Base-by-base conservation (phyloP, 495 filamentous ascomycete genomes). In the Mytilinidion resinicola region DNA sequence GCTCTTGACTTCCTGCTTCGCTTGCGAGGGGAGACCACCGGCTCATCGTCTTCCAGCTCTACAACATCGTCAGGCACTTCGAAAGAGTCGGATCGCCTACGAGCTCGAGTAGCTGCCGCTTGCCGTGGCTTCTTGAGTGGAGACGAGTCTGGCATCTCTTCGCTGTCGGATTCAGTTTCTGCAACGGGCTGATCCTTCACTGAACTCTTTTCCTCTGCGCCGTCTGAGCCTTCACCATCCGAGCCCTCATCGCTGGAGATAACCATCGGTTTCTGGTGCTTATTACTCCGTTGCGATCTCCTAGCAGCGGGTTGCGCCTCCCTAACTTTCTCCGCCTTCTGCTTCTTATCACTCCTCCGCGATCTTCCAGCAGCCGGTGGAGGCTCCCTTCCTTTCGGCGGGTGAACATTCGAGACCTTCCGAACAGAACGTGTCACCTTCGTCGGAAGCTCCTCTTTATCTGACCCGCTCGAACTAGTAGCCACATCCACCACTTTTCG, bases 51-150 rank as follows among this genome's bases (percentile, higher is more conserved):
- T 15, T 59, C 19, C 3, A 38, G 21, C 42, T 62, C 61, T 12
- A 55, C 51, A 9, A 19, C 56, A 17, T 58, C 43, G 36, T 58
- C 56, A 9, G 11, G 11, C 0, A 64, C 57, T 44, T 59, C 54
- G n/a, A 52, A 66, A 25, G 41, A 67, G 59, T 39, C 57, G 43
- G n/a, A 55, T 64, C 64, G 35, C 55, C 51, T 25, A 59, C 67
- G 53, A 19, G 50, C 15, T 14, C 4, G 15, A 19, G 9, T 12
- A 8, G 4, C 55, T n/a, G 51, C 19, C 9, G 46, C 19, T 49
- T 30, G 30, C 20, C 47, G 33, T 14, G 42, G 15, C 25, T 44
- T 55, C 17, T 55, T 55, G 36, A 25, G n/a, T 46, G 53, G 41
- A 25, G 53, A 55, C 15, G 53, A 55, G 12, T 17, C 35, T 11